Evolutionary conservation across 106 monocot species (phyloP), one percentile per base, ranked within the genome.

Genomic region (Phalaenopsis aphrodite): DNA sequence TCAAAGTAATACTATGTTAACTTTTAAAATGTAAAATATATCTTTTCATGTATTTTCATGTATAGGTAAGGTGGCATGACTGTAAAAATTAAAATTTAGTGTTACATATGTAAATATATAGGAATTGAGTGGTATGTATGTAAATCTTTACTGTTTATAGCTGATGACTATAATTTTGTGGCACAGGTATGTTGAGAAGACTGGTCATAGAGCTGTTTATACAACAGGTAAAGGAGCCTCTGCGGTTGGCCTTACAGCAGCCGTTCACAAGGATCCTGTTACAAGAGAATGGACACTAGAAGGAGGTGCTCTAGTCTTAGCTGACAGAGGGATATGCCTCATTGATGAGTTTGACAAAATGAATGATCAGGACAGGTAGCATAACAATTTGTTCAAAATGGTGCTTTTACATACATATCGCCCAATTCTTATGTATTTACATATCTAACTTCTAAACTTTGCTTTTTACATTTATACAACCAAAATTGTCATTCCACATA

Each of bases 271-370:
- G 81, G 99, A 99, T 42, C 99, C 99, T 48, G 91, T 99, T 41
- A 99, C 99, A 61, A 90, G 93, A 77, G 99, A 95, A 52, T 99
- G 99, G 99, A 99, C 99, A 10, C 99, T 99, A 71, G 99, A 95
- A 89, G 99, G 99, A 71, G 99, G 95, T 76, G 99, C 99, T 38
- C 89, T 99, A 75, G 99, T 99, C n/a, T 86, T 99, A 49, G 99
- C 99, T 78, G 99, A 99, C 79, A 85, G 94, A 85, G 99, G 99
- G 73, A 95, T 99, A 42, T 99, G 99, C 75, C 80, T 99, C 75
- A 99, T 99, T 76, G 99, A 99, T 46, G 99, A 99, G 78, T 99
- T 95, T 88, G 99, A 99, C 85, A 99, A 99, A 83, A 99, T 99
- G 99, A 99, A 99, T 78, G 99, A 99, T 83, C 99, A 99, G 81